Conservation (phyloP, 441 rosid species). For the Populus hybrid region DNA sequence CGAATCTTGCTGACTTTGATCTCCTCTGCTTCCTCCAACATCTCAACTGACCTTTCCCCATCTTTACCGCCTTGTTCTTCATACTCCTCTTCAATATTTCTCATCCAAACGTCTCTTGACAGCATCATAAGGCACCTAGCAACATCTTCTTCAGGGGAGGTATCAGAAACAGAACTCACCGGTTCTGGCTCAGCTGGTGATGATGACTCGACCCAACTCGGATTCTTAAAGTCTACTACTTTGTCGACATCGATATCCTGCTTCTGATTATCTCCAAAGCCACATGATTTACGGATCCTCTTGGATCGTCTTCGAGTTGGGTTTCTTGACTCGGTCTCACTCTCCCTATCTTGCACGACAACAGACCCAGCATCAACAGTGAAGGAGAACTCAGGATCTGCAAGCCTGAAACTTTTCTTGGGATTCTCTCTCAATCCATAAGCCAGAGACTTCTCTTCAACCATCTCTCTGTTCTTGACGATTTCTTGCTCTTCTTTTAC, state of each 20-base stretch:
- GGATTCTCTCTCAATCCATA: slow-evolving; percentile 79
- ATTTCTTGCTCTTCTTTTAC: slow-evolving; percentile 12
- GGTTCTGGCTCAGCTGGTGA: slow-evolving; percentile 48
- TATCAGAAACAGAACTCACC: slow-evolving; percentile 63
- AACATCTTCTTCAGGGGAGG: slow-evolving; percentile 70
- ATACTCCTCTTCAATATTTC: slow-evolving; percentile 19
- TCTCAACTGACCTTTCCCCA: slow-evolving; percentile 22
- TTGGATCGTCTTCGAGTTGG: slow-evolving; percentile 58
- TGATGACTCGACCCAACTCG: slow-evolving; percentile 30
- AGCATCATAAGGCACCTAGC: slow-evolving; percentile 91
- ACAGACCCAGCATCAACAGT: slow-evolving; percentile 38
- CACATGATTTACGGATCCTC: slow-evolving; percentile 32
- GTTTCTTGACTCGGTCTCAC: slow-evolving; percentile 73
- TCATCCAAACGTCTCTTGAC: slow-evolving; percentile 66
- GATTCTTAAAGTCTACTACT: slow-evolving; percentile 28
- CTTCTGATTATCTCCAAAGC: slow-evolving; percentile 21
- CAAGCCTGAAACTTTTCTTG: slow-evolving; percentile 57
- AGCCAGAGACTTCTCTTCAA: slow-evolving; percentile 40
- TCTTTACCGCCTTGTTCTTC: slow-evolving; percentile 13
- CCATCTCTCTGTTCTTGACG: slow-evolving; percentile 12
- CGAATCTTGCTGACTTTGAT: slow-evolving; percentile 27
- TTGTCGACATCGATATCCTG: slow-evolving; percentile 31
- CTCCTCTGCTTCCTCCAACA: slow-evolving; percentile 23
- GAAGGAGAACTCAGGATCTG: slow-evolving; percentile 73
- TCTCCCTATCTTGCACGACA: slow-evolving; percentile 59